These are phyloP conservation scores for Lepraria neglecta DNA, from an alignment of 495 filamentous ascomycete species.

Conservation along the genomic window DNA sequence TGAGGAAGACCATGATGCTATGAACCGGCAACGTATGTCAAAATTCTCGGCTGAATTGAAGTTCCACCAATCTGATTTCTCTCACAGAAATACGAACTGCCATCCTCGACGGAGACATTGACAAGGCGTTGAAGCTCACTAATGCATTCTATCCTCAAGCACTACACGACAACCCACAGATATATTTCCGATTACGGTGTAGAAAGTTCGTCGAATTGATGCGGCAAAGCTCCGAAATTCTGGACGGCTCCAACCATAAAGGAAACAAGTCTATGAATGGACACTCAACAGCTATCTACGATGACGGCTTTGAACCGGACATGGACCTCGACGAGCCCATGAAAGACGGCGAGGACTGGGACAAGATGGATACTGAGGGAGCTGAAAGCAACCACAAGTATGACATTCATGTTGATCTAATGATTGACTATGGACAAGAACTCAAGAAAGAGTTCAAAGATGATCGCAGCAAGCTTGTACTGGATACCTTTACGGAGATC, in stretches of 20 bases:
- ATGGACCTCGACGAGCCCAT: constrained; percentile 75
- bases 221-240: constrained; percentile 65
- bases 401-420: constrained; percentile 55
- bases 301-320: constrained; percentile 58
- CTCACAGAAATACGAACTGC: constrained; percentile 71
- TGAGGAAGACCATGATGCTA: constrained; percentile 81
- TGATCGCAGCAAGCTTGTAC: constrained; percentile 60
- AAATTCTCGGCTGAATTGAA: not conserved
- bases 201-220: constrained; percentile 97
- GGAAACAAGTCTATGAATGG: constrained; percentile 35
- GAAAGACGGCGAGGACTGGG: constrained; percentile 44
- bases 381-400: constrained; percentile 38
- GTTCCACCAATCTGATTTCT: constrained; percentile 19
- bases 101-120: constrained; percentile 89
- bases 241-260: constrained; percentile 37
- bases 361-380: constrained; percentile 52
- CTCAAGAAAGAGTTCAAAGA: constrained; percentile 68
- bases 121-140: constrained; percentile 77
- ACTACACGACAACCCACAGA: constrained; percentile 74
- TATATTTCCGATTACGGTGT: constrained; percentile 85
- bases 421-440: constrained; percentile 73
- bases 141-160: constrained; percentile 73
- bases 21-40: constrained; percentile 73
- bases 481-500: constrained; percentile 72
- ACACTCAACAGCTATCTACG: constrained; percentile 30